Conservation (phyloP, 176 grass and related monocot genomes). For the Themeda triandra region DNA sequence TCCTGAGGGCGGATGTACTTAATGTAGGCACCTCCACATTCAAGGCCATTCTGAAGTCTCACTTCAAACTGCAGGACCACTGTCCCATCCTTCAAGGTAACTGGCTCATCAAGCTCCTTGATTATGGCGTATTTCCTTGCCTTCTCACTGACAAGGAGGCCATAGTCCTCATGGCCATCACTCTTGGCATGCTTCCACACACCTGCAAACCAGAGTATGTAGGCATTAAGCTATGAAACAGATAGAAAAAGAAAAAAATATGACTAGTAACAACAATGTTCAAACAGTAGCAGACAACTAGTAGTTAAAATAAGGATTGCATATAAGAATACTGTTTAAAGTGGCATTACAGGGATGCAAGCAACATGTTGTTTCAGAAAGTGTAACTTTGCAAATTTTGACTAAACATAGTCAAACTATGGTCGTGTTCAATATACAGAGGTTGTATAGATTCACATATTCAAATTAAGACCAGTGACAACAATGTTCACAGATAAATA, state of each 20-base stretch:
- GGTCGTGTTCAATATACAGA: background rate
- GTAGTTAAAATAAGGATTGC: background rate
- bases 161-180: slow-evolving; percentile 91
- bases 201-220: slow-evolving; percentile 44
- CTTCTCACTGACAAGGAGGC: slow-evolving; percentile 80
- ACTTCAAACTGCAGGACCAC: slow-evolving; percentile 85
- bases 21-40: slow-evolving; percentile 93
- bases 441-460: background rate
- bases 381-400: background rate
- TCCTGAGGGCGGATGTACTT: slow-evolving; percentile 84
- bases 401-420: background rate
- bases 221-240: background rate
- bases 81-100: slow-evolving; percentile 71
- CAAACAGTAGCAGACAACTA: background rate
- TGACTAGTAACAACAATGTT: background rate
- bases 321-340: background rate
- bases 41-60: slow-evolving; percentile 88
- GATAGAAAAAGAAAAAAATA: background rate
- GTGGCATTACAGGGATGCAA: background rate
- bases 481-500: background rate
- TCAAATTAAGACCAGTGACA: background rate
- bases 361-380: background rate
- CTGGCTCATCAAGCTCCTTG: slow-evolving; percentile 73
- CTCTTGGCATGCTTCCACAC: slow-evolving; percentile 90
- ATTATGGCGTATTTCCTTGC: slow-evolving; percentile 92